A percentile compares a stretch with the other conserved stretches of the same genome.
phyloP scores from a whole-genome alignment of 441 rosid species.

The Manihot esculenta region DNA sequence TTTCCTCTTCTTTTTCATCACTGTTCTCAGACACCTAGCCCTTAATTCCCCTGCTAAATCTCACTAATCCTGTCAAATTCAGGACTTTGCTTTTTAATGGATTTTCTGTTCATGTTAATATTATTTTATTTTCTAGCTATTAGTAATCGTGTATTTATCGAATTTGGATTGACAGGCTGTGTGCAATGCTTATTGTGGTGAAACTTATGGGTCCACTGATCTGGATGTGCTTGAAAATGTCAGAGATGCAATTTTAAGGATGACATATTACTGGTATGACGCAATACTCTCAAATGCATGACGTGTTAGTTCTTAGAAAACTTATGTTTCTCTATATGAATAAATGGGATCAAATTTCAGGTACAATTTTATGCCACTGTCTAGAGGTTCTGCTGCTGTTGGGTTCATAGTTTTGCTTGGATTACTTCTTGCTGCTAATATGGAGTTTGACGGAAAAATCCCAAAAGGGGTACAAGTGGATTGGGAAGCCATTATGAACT shows the following conservation, averaged over 20 bases:
- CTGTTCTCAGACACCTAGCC: no score
- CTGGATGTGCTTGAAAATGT: conserved; percentile 63
- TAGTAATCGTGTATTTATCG: conserved; percentile 15
- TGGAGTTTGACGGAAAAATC: conserved; percentile 75
- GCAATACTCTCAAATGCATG: conserved; percentile 5
- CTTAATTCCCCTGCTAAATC: not conserved
- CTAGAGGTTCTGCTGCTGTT: conserved; percentile 91
- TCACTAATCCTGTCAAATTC: not conserved
- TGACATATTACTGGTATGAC: conserved; percentile 93
- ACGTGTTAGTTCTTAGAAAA: conserved; percentile 15
- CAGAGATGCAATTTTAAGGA: conserved; percentile 76
- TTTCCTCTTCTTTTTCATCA: no score
- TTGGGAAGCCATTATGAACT: conserved; percentile 93
- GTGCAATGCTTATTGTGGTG: conserved; percentile 83
- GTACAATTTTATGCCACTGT: conserved; percentile 98
- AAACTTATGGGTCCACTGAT: conserved; percentile 67
- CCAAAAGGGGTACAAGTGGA: conserved; percentile 83
- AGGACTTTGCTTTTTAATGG: not conserved
- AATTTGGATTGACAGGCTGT: conserved; percentile 56
- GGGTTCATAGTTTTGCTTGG: conserved; percentile 86
- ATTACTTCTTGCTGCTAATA: conserved; percentile 85
- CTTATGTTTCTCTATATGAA: conserved; percentile 9
- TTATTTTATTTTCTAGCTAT: not conserved
- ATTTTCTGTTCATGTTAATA: conserved; percentile 3
- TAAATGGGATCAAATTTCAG: conserved; percentile 36